Base-by-base conservation (phyloP, 306 rosid species). In the Mucuna pruriens region DNA sequence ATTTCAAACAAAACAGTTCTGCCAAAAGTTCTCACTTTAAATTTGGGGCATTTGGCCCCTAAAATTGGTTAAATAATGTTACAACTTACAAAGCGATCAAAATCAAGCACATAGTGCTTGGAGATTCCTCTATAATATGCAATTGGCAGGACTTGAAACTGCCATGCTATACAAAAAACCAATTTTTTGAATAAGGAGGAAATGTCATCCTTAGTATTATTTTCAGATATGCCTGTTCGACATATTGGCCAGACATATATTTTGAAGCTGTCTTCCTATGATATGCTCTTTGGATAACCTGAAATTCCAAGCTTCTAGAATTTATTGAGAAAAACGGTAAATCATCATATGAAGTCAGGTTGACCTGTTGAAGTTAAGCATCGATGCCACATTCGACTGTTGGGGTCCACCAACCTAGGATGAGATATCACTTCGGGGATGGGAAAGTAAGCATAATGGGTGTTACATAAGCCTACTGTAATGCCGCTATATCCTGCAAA, bases 351-450 rank as follows among this genome's bases (percentile, higher is more conserved):
- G 80, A 95, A 96, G 81, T 96, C 99, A 4, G 99, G 99, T 85
- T 96, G 99, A 79, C 99, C 98, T 0, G 98, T 96, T 11, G 99
- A 96, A 62, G 99, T 96, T 85, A 96, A 83, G 91, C 98, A 93
- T 80, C 97, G 98, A 84, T 93, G 99, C 99, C 99, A 96, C 99
- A 93, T 96, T 85, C 98, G 85, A 73, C 99, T 93, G 86, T 96
- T 96, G 7, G 89, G 97, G 73, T 96, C 98, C 74, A 96, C 90
- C 83, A 86, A 64, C 71, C 98, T 89, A 23, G 97, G 91, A 78
- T 92, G 87, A 19, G 94, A 90, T 84, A 95, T 95, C 58, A 95
- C 99, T 89, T 95, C 98, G 0, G 98, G 96, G 73, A 96, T 96
- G 9, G 99, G 99, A 71, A 95, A 84, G 84, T 96, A 96, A 52